phyloP scores from a whole-genome alignment of 1,284 basidiomycete species.

The Ganoderma leucocontextum region DNA sequence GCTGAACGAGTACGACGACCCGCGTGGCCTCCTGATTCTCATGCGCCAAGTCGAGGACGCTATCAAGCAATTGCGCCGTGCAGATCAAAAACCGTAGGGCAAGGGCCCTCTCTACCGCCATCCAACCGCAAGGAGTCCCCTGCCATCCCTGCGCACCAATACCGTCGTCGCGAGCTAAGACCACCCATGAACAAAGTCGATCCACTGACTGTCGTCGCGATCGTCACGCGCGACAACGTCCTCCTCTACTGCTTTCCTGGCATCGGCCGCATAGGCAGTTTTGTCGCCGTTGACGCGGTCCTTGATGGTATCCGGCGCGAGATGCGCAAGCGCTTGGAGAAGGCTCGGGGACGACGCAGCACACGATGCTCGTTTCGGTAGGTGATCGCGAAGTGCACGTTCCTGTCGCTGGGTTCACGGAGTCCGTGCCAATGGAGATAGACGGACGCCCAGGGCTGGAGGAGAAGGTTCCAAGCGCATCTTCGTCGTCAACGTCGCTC shows the following conservation, averaged over 20 bases:
- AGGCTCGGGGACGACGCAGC: constrained; percentile 32
- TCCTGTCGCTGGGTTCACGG: constrained; percentile 38
- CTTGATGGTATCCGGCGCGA: constrained; percentile 81
- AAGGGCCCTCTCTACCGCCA: constrained; percentile 42
- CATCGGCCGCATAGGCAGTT: constrained; percentile 91
- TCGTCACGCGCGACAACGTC: constrained; percentile 56
- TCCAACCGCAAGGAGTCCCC: constrained; percentile 8
- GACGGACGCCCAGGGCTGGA: constrained; percentile 26
- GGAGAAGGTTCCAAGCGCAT: neutral
- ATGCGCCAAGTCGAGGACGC: constrained; percentile 69
- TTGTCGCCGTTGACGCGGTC: constrained; percentile 89
- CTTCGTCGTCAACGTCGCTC: neutral
- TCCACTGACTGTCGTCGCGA: constrained; percentile 56
- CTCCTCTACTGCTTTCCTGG: constrained; percentile 89
- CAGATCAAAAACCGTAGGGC: constrained; percentile 47
- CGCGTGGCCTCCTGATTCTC: constrained; percentile 76
- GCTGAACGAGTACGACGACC: constrained; percentile 89
- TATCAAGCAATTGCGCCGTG: constrained; percentile 59
- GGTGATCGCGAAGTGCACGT: constrained; percentile 44
- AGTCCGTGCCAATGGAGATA: constrained; percentile 38
- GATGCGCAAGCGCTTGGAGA: constrained; percentile 46
- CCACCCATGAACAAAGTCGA: constrained; percentile 51
- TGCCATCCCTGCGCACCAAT: constrained; percentile 11
- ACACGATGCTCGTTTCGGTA: constrained; percentile 45
- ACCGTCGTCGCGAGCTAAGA: constrained; percentile 23